phyloP scores from a whole-genome alignment of 441 rosid genomes.

The Aquilaria agallochum region DNA sequence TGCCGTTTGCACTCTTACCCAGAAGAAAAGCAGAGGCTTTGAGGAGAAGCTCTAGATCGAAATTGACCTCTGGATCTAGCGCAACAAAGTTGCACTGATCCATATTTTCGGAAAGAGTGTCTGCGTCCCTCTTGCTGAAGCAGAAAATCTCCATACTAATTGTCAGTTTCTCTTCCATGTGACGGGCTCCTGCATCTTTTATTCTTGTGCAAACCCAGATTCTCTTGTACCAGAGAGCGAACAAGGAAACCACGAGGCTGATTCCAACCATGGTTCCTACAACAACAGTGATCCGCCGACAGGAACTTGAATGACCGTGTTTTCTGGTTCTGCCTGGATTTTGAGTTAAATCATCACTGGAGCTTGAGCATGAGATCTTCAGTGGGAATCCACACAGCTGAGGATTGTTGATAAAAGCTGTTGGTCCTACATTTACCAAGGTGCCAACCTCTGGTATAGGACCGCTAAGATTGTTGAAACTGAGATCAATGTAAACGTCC shows the following conservation, averaged over 20 bases:
- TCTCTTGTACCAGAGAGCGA: conserved; percentile 29
- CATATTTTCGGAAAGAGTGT: conserved; percentile 35
- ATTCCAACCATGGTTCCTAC: conserved; percentile 23
- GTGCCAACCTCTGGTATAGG: conserved; percentile 33
- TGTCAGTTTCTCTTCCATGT: conserved; percentile 30
- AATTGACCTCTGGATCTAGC: conserved; percentile 35
- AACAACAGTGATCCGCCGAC: conserved; percentile 3
- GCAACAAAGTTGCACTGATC: conserved; percentile 41
- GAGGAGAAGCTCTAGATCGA: conserved; percentile 55
- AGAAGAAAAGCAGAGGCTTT: conserved; percentile 67
- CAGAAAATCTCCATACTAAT: conserved; percentile 37
- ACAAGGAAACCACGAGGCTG: conserved; percentile 27
- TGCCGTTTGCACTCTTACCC: conserved; percentile 54
- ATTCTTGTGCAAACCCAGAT: conserved; percentile 14
- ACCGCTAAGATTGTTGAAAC: conserved; percentile 53
- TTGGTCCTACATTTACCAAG: conserved; percentile 40
- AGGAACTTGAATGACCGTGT: conserved; percentile 4
- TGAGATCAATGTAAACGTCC: conserved; percentile 43
- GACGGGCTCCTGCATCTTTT: conserved; percentile 11
- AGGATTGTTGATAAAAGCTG: conserved; percentile 50
- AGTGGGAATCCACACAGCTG: conserved; percentile 48
- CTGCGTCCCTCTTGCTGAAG: conserved; percentile 25
- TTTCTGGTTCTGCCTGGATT: neutral
- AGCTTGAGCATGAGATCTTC: conserved; percentile 26
- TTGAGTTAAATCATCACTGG: conserved; percentile 15